Evolutionary conservation across 2,329 filamentous ascomycete genomes (phyloP), one percentile per base, ranked within the genome.

Genomic region (Ophiostoma sp.): DNA sequence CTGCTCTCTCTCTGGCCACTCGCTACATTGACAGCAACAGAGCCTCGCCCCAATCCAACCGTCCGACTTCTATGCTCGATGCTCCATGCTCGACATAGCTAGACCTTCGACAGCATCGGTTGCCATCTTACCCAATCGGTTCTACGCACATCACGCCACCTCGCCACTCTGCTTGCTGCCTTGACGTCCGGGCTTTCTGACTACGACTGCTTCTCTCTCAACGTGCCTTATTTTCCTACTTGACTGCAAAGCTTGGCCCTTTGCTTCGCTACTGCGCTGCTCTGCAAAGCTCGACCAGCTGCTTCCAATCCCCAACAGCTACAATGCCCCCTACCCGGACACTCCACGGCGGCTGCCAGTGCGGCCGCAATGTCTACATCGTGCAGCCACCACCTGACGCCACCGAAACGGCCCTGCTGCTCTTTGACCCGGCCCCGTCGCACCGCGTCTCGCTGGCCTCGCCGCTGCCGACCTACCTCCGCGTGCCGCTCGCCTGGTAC

Each of bases 281-380:
- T 27, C 27, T 27, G 2, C 27, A 27, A 27, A 27, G 27, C 27
- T 27, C 27, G 27, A 27, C 27, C 27, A 27, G 27, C 27, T 27
- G 27, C 27, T 27, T 27, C 27, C 42, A 44, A 44, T 44, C 42
- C 11, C 42, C 42, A 27, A 27, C 27, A 27, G 27, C 27, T 27
- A 27, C 16, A n/a, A 69, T 70, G 67, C 40, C 69, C 47, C 45
- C 65, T 5, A 79, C n/a, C 40, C 80, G 84, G 70, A 83, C 83
- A 52, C 83, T 96, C 69, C 87, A 85, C 72, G 93, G 93, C 74
- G 86, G 88, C 72, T 97, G 93, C 80, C 88, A 89, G 67, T 97
- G 93, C 77, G 92, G 93, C 69, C 87, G 93, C 70, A 96, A 95
- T 75, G 84, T 88, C 75, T 97, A 96, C 79, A 83, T 87, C 69